Evolutionary conservation across 805 yeast species (phyloP).

Genomic region (Yarrowia osloensis): DNA sequence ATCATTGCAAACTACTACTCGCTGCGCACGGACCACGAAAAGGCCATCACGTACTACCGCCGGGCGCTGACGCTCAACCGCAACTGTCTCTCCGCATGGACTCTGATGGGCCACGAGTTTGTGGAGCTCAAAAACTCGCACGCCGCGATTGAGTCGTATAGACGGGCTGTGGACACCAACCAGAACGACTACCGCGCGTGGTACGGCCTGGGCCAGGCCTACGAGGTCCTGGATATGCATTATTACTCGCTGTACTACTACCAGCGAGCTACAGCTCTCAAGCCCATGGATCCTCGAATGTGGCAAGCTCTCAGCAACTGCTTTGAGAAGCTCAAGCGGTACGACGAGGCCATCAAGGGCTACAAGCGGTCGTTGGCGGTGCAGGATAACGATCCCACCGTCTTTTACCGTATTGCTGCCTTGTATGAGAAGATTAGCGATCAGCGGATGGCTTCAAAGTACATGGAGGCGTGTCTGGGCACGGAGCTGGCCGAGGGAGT

Average conservation of each 20-base stretch:
- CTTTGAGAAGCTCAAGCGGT: conserved; percentile 73
- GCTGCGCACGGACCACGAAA: conserved; percentile 88
- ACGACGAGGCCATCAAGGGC: conserved; percentile 73
- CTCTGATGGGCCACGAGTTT: conserved; percentile 98
- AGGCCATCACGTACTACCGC: conserved; percentile 88
- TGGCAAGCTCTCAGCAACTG: conserved; percentile 96
- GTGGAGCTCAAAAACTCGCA: conserved; percentile 94
- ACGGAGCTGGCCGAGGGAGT: conserved; percentile 65
- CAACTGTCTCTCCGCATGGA: conserved; percentile 89
- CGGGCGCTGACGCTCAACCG: conserved; percentile 82
- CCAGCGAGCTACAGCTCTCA: conserved; percentile 84
- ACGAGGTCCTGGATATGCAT: conserved; percentile 94
- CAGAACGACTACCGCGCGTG: conserved; percentile 91
- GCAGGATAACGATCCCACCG: conserved; percentile 56
- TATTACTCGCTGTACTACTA: conserved; percentile 88
- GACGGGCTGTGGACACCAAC: conserved; percentile 89
- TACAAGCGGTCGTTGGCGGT: conserved; percentile 73
- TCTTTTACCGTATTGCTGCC: conserved; percentile 66
- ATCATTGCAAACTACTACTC: conserved; percentile 92
- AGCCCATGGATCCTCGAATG: conserved; percentile 88
- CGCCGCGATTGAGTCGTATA: conserved; percentile 94
- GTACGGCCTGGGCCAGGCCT: conserved; percentile 98
- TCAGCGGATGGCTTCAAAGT: conserved; percentile 53
- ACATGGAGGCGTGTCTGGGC: conserved; percentile 66
- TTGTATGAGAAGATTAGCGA: conserved; percentile 63